These are phyloP conservation scores for Cutaneotrichosporon cyanovorans DNA, from an alignment of 1,284 basidiomycete species.

Conservation along the genomic window DNA sequence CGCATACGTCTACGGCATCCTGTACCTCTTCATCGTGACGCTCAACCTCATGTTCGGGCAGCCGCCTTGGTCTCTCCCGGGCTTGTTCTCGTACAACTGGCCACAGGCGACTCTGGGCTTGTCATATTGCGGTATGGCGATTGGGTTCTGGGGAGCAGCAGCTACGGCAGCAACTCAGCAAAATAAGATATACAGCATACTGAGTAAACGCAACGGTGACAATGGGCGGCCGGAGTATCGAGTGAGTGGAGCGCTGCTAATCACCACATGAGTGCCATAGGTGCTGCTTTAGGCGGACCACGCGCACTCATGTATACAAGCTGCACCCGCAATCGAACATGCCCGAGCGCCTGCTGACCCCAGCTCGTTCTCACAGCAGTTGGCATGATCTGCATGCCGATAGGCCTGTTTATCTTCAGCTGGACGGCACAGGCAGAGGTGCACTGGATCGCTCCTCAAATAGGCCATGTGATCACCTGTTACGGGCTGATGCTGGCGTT, in stretches of 20 bases:
- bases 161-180: conserved; percentile 42
- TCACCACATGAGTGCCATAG: too few species aligned
- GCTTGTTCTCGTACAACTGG: conserved; percentile 47
- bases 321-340: not conserved
- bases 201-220: conserved; percentile 29
- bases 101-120: conserved; percentile 38
- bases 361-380: conserved; percentile 45
- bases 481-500: conserved; percentile 45
- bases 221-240: conserved; percentile 45
- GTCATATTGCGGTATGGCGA: conserved; percentile 44
- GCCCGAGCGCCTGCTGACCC: not conserved
- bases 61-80: conserved; percentile 30
- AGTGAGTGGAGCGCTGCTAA: too few species aligned
- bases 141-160: conserved; percentile 45
- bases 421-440: conserved; percentile 42
- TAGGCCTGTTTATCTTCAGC: conserved; percentile 44
- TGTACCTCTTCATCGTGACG: conserved; percentile 47
- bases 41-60: conserved; percentile 46
- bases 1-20: conserved; percentile 47
- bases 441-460: conserved; percentile 44
- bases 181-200: conserved; percentile 45
- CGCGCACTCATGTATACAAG: too few species aligned
- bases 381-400: conserved; percentile 48
- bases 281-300: too few species aligned
- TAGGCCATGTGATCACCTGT: conserved; percentile 35